phyloP scores from a whole-genome alignment of 345 rosid species.

The Noccaea caerulescens region DNA sequence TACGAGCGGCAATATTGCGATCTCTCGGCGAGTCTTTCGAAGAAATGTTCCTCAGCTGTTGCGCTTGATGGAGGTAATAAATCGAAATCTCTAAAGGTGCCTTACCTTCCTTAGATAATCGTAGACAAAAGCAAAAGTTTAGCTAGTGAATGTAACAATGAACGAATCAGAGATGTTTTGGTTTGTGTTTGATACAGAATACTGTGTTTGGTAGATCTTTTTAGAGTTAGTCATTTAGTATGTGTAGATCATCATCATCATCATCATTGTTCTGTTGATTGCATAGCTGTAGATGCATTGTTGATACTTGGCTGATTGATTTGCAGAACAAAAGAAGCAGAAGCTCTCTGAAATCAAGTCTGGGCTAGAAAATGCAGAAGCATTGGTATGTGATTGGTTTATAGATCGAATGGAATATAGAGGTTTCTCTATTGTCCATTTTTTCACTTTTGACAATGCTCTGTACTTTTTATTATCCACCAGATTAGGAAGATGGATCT shows the following conservation, averaged over 20 bases:
- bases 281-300: background rate
- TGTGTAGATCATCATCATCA: background rate
- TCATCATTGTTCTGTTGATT: background rate
- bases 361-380: constrained; percentile 77
- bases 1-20: constrained; percentile 71
- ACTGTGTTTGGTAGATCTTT: background rate
- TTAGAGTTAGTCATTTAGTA: no score
- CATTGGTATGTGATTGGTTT: constrained; percentile 53
- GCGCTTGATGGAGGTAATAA: constrained; percentile 62
- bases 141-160: constrained; percentile 3
- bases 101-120: background rate
- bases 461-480: background rate
- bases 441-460: background rate
- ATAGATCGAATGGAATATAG: background rate
- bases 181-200: background rate
- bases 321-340: constrained; percentile 84
- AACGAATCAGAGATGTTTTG: background rate
- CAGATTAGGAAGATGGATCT: constrained; percentile 89
- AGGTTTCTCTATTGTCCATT: background rate
- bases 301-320: constrained; percentile 16
- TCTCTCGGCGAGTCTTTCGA: constrained; percentile 62
- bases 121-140: background rate
- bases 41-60: constrained; percentile 56
- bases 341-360: constrained; percentile 68
- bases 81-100: background rate